Conservation (phyloP, 352 stramenopile species). For the Halophytophthora batemanensis region DNA sequence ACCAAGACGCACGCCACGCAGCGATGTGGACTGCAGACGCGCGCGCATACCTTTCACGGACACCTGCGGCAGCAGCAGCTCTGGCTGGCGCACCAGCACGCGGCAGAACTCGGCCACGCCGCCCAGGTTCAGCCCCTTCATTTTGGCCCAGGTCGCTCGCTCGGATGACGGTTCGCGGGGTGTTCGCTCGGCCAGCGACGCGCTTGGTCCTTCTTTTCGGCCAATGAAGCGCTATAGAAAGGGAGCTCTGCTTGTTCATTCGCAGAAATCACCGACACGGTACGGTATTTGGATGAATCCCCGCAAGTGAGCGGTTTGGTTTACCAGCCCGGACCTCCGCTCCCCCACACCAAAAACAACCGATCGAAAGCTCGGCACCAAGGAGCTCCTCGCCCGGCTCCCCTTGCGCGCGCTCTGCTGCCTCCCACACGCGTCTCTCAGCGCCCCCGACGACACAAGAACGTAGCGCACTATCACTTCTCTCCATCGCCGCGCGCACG, state of each 20-base stretch:
- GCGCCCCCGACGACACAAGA: neutral
- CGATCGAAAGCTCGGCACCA: conserved; percentile 10
- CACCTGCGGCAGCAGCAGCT: conserved; percentile 79
- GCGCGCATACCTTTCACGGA: conserved; percentile 58
- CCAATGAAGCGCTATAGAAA: conserved; percentile 2
- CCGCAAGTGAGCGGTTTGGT: too few relatives aligned
- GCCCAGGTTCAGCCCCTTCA: conserved; percentile 77
- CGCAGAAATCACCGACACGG: too few relatives aligned
- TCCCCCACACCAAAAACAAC: conserved; percentile 16
- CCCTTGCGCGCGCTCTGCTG: neutral
- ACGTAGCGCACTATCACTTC: neutral
- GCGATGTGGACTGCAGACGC: conserved; percentile 3
- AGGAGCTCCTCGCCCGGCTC: neutral
- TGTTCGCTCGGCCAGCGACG: neutral
- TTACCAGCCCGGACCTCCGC: too few relatives aligned
- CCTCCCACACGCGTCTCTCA: neutral
- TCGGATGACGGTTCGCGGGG: neutral
- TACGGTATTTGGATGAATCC: too few relatives aligned
- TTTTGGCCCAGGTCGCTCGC: conserved; percentile 2
- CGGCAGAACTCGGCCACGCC: conserved; percentile 82
- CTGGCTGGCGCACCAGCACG: conserved; percentile 60
- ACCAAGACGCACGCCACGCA: neutral
- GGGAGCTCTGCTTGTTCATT: too few relatives aligned
- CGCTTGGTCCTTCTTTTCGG: conserved; percentile 9
- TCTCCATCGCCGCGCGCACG: neutral